Base-by-base conservation (phyloP, 2,329 filamentous ascomycete species). In the Teratosphaeria destructans region DNA sequence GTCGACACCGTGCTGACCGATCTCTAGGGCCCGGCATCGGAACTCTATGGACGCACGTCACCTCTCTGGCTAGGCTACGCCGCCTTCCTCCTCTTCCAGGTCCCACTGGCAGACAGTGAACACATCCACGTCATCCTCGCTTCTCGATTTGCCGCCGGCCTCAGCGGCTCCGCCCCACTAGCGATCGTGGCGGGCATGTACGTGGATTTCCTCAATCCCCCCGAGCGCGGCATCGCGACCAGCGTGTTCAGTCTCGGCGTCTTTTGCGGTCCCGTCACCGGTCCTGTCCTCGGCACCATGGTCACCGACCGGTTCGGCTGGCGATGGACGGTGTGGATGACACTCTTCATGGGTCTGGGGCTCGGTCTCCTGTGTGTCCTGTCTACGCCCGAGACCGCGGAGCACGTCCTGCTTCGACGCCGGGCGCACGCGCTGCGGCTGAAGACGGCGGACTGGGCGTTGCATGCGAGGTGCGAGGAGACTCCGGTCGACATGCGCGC, bases 401-500 rank as follows among this genome's bases (percentile, higher is more conserved):
- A 71, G 0, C 75, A 77, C 0, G 74, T 77, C 12, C 32, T 54
- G 52, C 52, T 3, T 69, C 85, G 19, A 73, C 84, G 5, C 73
- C 16, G 14, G 26, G 78, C 59, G 67, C 68, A 2, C 76, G 78
- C 54, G 82, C 82, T 5, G 71, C 70, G 16, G 71, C 73, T 6
- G 70, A 84, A 12, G 77, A 82, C 8, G 69, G 70, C 55, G 8
- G 86, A 95, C 66, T 80, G 85, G 39, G 78, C 85, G 62, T 95
- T 86, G 82, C 81, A 81, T 62, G 89, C 91, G 7, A 86, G 89
- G 0, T 87, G 89, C 64, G 92, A 96, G 73, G 87, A 83, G 66
- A 75, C 82, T 7, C n/a, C 43, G 43, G 12, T 14, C 10, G 73
- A 73, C 8, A 52, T 75, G 19, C 67, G 67, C 4, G 73, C 72